Base-by-base conservation (phyloP, 805 yeast genomes). In the Zygoascus tannicola region DNA sequence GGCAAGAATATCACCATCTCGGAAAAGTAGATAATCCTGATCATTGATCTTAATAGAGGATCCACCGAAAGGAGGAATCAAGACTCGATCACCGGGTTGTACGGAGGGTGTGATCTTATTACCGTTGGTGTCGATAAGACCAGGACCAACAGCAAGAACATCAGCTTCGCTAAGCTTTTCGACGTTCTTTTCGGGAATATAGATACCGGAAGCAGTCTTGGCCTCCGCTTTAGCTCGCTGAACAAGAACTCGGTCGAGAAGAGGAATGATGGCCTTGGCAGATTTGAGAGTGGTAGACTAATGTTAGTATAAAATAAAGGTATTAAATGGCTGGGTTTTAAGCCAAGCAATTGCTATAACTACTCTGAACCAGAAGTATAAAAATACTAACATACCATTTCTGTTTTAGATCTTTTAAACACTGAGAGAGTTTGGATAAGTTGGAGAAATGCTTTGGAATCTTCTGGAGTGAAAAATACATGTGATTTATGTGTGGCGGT, bases 111-210 rank as follows among this genome's bases (percentile, higher is more conserved):
- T 72, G 45, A 85, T 72, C 52, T 78, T 64, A 59, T 80, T 71
- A 52, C 97, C 97, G 46, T 79, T 75, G 47, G 75, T 69, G 68
- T 83, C 82, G 47, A 80, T 69, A 62, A 76, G 73, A 55, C 98
- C 98, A 44, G 97, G 97, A 50, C 98, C 98, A 52, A 88, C 86
- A 47, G 97, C 90, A 52, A 90, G 68, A 41, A 90, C 97, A 44
- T 80, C 80, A 50, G 88, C 98, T 68, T 86, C 84, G 73, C 85
- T 85, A 61, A 87, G 76, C 71, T 90, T 92, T 65, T 85, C 90
- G 57, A 82, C 94, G 73, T 90, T 88, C 75, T 87, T 87, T 70
- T 88, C 97, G 50, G 97, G 97, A 55, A 88, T 81, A 69, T 78
- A 85, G 59, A 88, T 76, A 60, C 97, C 97, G 37, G 92, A 80